Evolutionary conservation across 495 filamentous ascomycete species (phyloP).

Genomic region (Neurospora sp.): DNA sequence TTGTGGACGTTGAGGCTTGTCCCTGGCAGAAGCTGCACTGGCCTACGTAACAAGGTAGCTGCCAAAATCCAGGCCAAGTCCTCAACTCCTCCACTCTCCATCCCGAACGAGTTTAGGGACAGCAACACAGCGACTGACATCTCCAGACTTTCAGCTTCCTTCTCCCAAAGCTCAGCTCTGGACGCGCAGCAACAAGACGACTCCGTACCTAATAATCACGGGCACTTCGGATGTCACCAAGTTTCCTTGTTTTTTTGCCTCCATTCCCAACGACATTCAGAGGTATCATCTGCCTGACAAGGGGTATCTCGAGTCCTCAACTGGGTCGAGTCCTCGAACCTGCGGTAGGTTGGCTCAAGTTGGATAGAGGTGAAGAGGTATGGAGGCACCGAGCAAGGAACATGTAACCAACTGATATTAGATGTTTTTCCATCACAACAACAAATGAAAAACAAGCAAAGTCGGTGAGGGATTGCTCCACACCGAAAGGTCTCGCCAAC

Average conservation of each 20-base stretch:
- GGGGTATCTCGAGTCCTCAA: not conserved
- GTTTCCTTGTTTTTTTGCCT: not conserved
- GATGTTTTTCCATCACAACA: not conserved
- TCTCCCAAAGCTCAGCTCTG: not conserved
- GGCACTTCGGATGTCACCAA: not conserved
- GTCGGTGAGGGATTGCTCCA: not conserved
- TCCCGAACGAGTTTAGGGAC: not conserved
- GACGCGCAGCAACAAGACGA: not conserved
- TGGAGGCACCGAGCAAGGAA: not conserved
- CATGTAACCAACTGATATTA: not conserved
- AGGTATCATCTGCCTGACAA: not conserved
- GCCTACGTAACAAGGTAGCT: not conserved
- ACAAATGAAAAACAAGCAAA: not conserved
- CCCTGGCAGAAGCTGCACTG: not conserved
- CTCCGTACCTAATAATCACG: not conserved
- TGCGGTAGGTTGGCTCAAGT: not conserved
- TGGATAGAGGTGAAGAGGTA: not conserved
- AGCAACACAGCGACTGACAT: not conserved
- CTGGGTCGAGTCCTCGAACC: not conserved
- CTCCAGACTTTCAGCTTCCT: not conserved
- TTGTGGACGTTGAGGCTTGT: not conserved
- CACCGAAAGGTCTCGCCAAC: not conserved
- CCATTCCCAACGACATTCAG: not conserved
- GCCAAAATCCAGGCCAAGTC: not conserved
- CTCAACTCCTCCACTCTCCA: not conserved